Evolutionary conservation across 768 basidiomycete genomes (phyloP), one percentile per base, ranked within the genome.

Genomic region (Collybia sordida): DNA sequence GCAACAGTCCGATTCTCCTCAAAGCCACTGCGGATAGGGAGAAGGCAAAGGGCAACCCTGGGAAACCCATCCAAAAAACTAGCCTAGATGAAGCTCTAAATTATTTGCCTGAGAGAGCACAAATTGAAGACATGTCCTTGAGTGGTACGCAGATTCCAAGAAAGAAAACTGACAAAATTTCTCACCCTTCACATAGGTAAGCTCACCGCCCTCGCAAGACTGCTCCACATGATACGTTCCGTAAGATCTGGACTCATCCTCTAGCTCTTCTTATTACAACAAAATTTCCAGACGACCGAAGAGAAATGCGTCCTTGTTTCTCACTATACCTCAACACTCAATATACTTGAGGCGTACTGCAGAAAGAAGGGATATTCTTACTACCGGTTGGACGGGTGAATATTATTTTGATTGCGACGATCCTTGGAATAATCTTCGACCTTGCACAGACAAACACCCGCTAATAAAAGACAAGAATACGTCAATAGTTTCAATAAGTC

Each of bases 301-400:
- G 96, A 99, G 70, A 99, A 99, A 79, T 89, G 93, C 59, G 88
- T 98, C 27, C 70, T 99, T 36, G 91, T 96, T 27, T 98, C 94
- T n/a, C 95, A 98, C 64, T 99, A 90, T 61, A 98, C 95, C 0
- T 87, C 89, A 4, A 97, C 95, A 1, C 82, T 99, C 46, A 90
- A 98, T 61, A 82, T 99, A 49, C 73, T 99, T 24, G 93, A 98
- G 70, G 82, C 82, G 3, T 89, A 85, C 57, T 96, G 94, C 71
- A 81, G 84, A 65, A 82, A 78, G 54, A 82, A 78, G 58, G 71
- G 74, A 8, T 98, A 93, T 64, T 85, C 86, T 0, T 91, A 81
- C 62, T 81, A 87, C 54, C 83, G 97, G 2, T 77, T 98, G 27
- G 96, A 99, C 62, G 96, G 97, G 87, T 90, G 49, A 52, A 72